phyloP scores from a whole-genome alignment of 2,329 filamentous ascomycete species.

The Aspergillus hiratsukae region DNA sequence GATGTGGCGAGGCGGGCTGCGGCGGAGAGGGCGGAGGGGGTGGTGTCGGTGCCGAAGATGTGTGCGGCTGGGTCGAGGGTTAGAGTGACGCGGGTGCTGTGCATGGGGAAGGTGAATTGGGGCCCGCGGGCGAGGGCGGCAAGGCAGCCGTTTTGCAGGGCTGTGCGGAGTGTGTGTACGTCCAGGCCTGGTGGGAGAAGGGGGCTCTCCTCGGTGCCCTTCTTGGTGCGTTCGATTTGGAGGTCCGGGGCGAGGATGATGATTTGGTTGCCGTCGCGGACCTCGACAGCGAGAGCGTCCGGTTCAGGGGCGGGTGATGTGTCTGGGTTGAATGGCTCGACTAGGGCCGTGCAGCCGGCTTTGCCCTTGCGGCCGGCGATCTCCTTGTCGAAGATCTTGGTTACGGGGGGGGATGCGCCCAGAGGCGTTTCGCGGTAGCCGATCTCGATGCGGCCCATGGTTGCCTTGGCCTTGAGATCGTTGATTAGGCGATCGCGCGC shows the following conservation, averaged over 20 bases:
- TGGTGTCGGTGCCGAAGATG: slow-evolving; percentile 63
- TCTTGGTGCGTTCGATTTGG: slow-evolving; percentile 31
- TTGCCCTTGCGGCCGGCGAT: slow-evolving; percentile 76
- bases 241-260: slow-evolving; percentile 52
- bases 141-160: slow-evolving; percentile 72
- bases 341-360: slow-evolving; percentile 65
- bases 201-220: slow-evolving; percentile 42
- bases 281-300: slow-evolving; percentile 39
- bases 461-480: slow-evolving; percentile 80
- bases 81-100: slow-evolving; percentile 68
- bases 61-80: slow-evolving; percentile 62
- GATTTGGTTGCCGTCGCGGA: slow-evolving; percentile 67
- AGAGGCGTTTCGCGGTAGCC: slow-evolving; percentile 85
- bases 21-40: slow-evolving; percentile 63
- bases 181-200: slow-evolving; percentile 53
- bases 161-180: slow-evolving; percentile 45
- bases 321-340: slow-evolving; percentile 55
- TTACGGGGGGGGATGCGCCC: slow-evolving; percentile 52
- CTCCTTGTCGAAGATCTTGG: slow-evolving; percentile 68
- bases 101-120: slow-evolving; percentile 71
- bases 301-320: slow-evolving; percentile 14
- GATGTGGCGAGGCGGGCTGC: slow-evolving; percentile 66
- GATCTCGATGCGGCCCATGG: slow-evolving; percentile 87
- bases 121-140: slow-evolving; percentile 84
- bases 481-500: slow-evolving; percentile 81